phyloP scores from a whole-genome alignment of 495 filamentous ascomycete species.

The Neurospora sp. region DNA sequence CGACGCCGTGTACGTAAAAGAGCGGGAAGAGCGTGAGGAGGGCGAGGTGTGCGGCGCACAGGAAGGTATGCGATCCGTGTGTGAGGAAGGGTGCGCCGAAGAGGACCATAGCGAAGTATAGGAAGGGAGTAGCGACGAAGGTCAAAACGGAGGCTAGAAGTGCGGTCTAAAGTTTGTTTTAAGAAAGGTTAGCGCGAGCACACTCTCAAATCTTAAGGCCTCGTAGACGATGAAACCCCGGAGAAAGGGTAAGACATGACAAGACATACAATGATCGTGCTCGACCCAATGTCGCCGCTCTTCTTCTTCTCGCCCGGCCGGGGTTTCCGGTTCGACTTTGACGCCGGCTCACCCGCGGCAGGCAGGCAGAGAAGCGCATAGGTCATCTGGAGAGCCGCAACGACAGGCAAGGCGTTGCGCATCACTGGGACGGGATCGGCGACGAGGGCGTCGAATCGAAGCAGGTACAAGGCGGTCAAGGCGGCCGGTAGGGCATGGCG shows the following conservation, averaged over 20 bases:
- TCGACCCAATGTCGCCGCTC: constrained; percentile 14
- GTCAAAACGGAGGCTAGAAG: constrained; percentile 55
- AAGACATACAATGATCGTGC: constrained; percentile 25
- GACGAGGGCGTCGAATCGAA: constrained; percentile 59
- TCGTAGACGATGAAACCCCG: too few species aligned
- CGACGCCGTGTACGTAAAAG: constrained; percentile 77
- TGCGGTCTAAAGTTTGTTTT: constrained; percentile 37
- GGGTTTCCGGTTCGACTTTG: constrained; percentile 21
- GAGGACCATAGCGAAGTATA: constrained; percentile 61
- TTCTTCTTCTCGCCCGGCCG: constrained; percentile 37
- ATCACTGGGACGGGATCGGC: constrained; percentile 60
- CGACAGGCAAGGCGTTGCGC: constrained; percentile 45
- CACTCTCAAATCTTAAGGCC: background rate
- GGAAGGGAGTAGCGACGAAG: constrained; percentile 42
- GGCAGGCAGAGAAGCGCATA: constrained; percentile 70
- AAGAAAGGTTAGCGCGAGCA: background rate
- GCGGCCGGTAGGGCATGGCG: constrained; percentile 38
- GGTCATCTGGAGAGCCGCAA: constrained; percentile 52
- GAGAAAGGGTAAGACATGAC: background rate
- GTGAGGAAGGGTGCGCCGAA: constrained; percentile 88
- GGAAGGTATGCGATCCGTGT: constrained; percentile 64
- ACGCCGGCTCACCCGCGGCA: constrained; percentile 38
- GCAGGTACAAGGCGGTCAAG: constrained; percentile 48
- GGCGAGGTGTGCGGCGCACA: constrained; percentile 73
- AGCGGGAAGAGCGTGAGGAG: constrained; percentile 64